Evolutionary conservation across 768 basidiomycete genomes (phyloP).

Genomic region (Rhodosporidiobolus odoratus): DNA sequence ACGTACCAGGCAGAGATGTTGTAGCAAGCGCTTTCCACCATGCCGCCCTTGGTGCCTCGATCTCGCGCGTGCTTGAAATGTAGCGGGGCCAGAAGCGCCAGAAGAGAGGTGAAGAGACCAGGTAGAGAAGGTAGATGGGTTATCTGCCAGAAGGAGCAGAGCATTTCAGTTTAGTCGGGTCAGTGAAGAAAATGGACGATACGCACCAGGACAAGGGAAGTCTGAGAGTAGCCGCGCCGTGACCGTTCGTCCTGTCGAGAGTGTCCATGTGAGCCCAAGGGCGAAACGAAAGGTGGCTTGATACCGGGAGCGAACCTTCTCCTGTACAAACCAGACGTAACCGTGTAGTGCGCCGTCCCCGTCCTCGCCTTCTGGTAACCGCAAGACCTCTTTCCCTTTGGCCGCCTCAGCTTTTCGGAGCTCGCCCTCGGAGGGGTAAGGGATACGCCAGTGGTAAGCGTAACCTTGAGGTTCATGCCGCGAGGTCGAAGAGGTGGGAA

Average conservation of each 20-base stretch:
- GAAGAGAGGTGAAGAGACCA: slow-evolving; percentile 64
- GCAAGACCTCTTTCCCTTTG: not conserved
- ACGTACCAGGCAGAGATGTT: slow-evolving; percentile 37
- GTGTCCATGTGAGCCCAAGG: too few species aligned
- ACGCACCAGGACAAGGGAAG: slow-evolving; percentile 63
- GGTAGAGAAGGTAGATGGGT: slow-evolving; percentile 60
- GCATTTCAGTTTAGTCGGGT: not conserved
- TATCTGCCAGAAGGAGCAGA: slow-evolving; percentile 55
- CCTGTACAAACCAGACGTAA: slow-evolving; percentile 31
- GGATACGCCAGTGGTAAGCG: slow-evolving; percentile 29
- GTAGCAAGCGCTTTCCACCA: slow-evolving; percentile 38
- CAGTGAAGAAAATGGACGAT: not conserved
- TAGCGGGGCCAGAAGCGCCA: slow-evolving; percentile 68
- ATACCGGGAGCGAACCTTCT: slow-evolving; percentile 21
- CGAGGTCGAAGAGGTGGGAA: not conserved
- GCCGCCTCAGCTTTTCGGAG: not conserved
- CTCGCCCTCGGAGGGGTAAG: slow-evolving; percentile 9
- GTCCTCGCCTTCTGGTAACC: not conserved
- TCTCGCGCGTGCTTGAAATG: slow-evolving; percentile 42
- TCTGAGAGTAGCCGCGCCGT: slow-evolving; percentile 70
- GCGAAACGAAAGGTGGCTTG: not conserved
- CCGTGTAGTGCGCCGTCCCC: slow-evolving; percentile 21
- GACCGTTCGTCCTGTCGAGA: slow-evolving; percentile 56
- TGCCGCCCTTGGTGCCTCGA: slow-evolving; percentile 16
- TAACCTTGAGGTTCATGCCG: not conserved